Base-by-base conservation (phyloP, 2,329 filamentous ascomycete species). In the Stagonosporopsis tanaceti region DNA sequence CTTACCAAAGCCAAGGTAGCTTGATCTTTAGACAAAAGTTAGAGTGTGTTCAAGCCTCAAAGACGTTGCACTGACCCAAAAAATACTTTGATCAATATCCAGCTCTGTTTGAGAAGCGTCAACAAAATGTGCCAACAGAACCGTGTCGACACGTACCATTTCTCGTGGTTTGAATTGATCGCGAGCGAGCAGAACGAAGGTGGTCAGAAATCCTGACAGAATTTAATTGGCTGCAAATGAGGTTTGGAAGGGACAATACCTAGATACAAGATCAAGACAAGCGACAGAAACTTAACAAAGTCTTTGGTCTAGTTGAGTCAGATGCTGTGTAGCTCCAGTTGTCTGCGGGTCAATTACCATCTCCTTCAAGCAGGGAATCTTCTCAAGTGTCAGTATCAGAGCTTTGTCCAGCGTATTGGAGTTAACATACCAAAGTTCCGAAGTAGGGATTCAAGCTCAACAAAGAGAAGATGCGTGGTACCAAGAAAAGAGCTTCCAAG, bases 371-470 rank as follows among this genome's bases (percentile, higher is more conserved):
- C 93, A 96, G 0, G 93, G 93, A 58, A 97, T 93, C 81, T 85
- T 64, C 63, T 60, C 15, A 5, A 28, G n/a, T 20, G 20, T 51
- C 39, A 55, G 48, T 24, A 20, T 6, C 12, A n/a, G 4, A 20
- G 7, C n/a, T 17, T 20, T 6, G 17, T 4, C 8, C 25, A 24
- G 20, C 4, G 5, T n/a, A 24, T 22, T n/a, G n/a, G 14, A n/a
- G 8, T 12, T 15, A 15, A 68, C 77, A 69, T 70, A 82, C 79
- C 46, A 95, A 77, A 0, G 90, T 95, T 39, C 92, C 93, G 84
- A 95, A 97, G 73, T 96, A 97, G 1, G 92, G 91, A 67, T 92
- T 92, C 62, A 97, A 77, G 72, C 90, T 94, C 61, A 97, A 83
- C 50, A 97, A 84, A 14, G 93, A 96, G 78, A 90, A 96, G 65